These are phyloP conservation scores for Kodamaea suecica DNA, from an alignment of 1,139 yeast species.

Conservation along the genomic window DNA sequence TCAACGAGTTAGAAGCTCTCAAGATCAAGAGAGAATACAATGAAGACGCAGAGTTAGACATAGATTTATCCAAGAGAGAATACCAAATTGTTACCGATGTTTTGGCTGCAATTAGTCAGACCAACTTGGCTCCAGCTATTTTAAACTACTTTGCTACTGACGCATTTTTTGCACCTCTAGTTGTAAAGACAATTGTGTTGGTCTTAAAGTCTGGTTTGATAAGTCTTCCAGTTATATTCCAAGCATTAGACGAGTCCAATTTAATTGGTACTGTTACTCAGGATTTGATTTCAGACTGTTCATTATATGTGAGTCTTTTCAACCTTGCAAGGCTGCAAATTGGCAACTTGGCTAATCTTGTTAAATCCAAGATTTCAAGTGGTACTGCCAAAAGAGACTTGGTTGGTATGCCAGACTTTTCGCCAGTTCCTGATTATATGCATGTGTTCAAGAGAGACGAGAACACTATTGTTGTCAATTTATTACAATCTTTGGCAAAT, in stretches of 20 bases:
- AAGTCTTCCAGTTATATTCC: conserved; percentile 33
- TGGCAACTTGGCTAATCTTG: conserved; percentile 27
- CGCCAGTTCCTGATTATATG: conserved; percentile 1
- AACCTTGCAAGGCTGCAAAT: conserved; percentile 31
- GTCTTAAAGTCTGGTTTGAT: conserved; percentile 34
- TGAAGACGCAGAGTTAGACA: conserved; percentile 23
- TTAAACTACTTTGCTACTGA: conserved; percentile 36
- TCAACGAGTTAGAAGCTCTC: conserved; percentile 20
- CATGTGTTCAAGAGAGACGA: conserved; percentile 10
- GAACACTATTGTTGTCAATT: conserved; percentile 32
- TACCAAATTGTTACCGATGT: conserved; percentile 42
- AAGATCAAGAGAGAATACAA: conserved; percentile 24
- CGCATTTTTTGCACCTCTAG: conserved; percentile 35
- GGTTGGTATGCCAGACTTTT: conserved; percentile 9
- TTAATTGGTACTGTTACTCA: conserved; percentile 36
- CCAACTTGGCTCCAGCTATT: conserved; percentile 38
- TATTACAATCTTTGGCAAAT: conserved; percentile 39
- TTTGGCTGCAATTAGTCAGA: conserved; percentile 37
- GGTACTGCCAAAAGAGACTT: conserved; percentile 23
- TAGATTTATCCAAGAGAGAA: conserved; percentile 21
- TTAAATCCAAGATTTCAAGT: conserved; percentile 23
- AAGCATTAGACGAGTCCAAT: conserved; percentile 39
- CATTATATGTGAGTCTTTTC: conserved; percentile 37
- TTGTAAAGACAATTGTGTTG: conserved; percentile 29
- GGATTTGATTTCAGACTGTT: conserved; percentile 42